Percentiles rank a stretch among this genome's conserved stretches.
Evolutionary conservation across 2,329 filamentous ascomycete genomes (phyloP).

Genomic region (Aspergillus felis): DNA sequence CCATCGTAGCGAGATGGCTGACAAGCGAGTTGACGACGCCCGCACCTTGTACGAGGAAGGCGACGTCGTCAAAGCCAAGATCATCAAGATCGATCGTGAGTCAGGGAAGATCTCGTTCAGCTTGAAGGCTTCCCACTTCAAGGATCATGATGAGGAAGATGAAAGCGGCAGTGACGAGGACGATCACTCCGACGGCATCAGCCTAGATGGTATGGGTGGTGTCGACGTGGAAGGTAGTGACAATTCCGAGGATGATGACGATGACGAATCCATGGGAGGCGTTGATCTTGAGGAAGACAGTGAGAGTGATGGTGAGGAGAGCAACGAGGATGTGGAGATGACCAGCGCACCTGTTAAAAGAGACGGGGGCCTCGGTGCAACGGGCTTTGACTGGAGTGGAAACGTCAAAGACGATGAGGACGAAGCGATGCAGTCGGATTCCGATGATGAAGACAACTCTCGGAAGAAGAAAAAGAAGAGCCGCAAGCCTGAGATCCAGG

Average conservation of each 20-base stretch:
- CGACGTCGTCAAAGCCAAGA: conserved; percentile 86
- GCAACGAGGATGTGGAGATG: conserved; percentile 44
- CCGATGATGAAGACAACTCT: conserved; percentile 43
- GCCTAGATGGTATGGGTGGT: conserved; percentile 28
- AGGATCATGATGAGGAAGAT: conserved; percentile 52
- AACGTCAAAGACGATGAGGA: conserved; percentile 56
- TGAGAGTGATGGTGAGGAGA: conserved; percentile 45
- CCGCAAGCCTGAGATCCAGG: conserved; percentile 70
- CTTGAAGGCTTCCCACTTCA: conserved; percentile 88
- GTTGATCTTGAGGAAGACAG: conserved; percentile 43
- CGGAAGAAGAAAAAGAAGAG: conserved; percentile 68
- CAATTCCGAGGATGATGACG: conserved; percentile 33
- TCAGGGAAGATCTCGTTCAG: conserved; percentile 83
- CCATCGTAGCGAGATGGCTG: conserved; percentile 87
- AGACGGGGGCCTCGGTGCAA: conserved; percentile 59
- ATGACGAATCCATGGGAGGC: conserved; percentile 38
- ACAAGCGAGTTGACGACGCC: conserved; percentile 76
- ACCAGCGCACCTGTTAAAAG: conserved; percentile 36
- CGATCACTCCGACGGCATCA: conserved; percentile 33
- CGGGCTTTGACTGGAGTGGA: conserved; percentile 85
- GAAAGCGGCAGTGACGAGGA: conserved; percentile 46
- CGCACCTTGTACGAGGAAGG: conserved; percentile 84
- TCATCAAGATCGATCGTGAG: conserved; percentile 71
- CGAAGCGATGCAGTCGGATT: conserved; percentile 45
- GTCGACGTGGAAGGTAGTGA: conserved; percentile 34